phyloP scores from a whole-genome alignment of 2,329 filamentous ascomycete species.

The Aspergillus neotritici region DNA sequence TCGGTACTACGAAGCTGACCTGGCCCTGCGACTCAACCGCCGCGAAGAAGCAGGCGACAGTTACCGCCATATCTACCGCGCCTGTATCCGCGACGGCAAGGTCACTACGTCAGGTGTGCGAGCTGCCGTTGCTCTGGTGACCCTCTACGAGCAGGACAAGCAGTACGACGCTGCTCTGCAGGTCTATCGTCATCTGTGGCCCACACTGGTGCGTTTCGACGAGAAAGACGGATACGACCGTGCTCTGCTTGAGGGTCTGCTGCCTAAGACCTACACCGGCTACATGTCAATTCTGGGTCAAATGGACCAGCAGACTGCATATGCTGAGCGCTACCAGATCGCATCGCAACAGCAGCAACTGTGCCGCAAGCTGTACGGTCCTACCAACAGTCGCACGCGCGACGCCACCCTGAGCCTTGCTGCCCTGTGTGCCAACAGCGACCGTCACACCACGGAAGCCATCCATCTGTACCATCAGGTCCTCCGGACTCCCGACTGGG shows the following conservation, averaged over 20 bases:
- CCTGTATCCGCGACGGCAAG: conserved; percentile 25
- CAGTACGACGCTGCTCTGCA: conserved; percentile 44
- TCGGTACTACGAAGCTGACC: conserved; percentile 44
- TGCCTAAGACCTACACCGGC: conserved; percentile 44
- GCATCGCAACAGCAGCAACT: conserved; percentile 47
- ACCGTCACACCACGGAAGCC: conserved; percentile 42
- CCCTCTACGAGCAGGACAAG: conserved; percentile 42
- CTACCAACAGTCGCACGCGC: conserved; percentile 32
- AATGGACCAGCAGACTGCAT: conserved; percentile 38
- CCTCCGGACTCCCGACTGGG: conserved; percentile 37
- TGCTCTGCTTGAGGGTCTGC: conserved; percentile 31
- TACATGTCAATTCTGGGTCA: conserved; percentile 47
- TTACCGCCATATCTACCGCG: conserved; percentile 43
- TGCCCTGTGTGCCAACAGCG: conserved; percentile 43
- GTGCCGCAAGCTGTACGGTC: conserved; percentile 36
- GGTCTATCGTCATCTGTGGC: conserved; percentile 46
- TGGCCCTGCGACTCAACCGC: conserved; percentile 41
- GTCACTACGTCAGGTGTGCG: conserved; percentile 40
- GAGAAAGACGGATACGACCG: conserved; percentile 37
- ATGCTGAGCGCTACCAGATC: conserved; percentile 43
- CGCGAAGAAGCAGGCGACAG: conserved; percentile 32
- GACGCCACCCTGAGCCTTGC: conserved; percentile 39
- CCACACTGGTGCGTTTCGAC: conserved; percentile 41
- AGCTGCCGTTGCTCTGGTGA: conserved; percentile 43
- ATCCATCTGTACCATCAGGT: conserved; percentile 45